phyloP scores from a whole-genome alignment of 2,329 filamentous ascomycete genomes.

The Fusarium avenaceum region DNA sequence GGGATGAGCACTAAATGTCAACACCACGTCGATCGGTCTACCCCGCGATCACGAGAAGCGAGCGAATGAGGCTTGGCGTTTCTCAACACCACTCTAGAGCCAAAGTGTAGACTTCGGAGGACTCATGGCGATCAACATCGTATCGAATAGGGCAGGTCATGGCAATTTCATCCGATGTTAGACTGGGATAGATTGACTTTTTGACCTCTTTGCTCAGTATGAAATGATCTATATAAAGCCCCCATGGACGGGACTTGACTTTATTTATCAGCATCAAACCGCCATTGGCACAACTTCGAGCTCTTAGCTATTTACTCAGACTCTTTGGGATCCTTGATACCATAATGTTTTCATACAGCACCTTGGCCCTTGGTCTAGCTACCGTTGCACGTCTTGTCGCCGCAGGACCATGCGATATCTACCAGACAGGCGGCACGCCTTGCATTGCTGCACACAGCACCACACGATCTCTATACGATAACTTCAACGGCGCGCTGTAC shows the following conservation, averaged over 20 bases:
- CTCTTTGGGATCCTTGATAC: accelerated
- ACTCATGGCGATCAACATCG: neutral
- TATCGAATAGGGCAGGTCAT: constrained; percentile 11
- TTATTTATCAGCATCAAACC: too few species aligned
- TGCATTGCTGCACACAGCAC: constrained; percentile 35
- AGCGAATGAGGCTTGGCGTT: constrained; percentile 5
- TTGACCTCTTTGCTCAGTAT: too few species aligned
- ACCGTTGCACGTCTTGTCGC: constrained; percentile 7
- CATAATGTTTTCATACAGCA: constrained; percentile 19
- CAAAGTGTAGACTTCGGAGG: neutral
- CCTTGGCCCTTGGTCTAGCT: constrained; percentile 13
- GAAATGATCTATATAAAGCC: too few species aligned
- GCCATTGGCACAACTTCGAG: too few species aligned
- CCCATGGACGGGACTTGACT: too few species aligned
- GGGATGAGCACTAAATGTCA: neutral
- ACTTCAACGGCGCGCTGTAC: constrained; percentile 16
- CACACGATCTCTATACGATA: constrained; percentile 9
- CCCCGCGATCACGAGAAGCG: constrained; percentile 23
- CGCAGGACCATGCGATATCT: constrained; percentile 33
- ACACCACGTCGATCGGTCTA: constrained; percentile 9
- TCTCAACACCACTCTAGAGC: neutral
- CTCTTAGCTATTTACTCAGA: accelerated
- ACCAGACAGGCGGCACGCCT: constrained; percentile 19
- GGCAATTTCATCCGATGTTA: neutral
- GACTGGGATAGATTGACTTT: neutral